These are phyloP conservation scores for Phytophthora syringae DNA, from an alignment of 352 stramenopile genomes.

Conservation along the genomic window DNA sequence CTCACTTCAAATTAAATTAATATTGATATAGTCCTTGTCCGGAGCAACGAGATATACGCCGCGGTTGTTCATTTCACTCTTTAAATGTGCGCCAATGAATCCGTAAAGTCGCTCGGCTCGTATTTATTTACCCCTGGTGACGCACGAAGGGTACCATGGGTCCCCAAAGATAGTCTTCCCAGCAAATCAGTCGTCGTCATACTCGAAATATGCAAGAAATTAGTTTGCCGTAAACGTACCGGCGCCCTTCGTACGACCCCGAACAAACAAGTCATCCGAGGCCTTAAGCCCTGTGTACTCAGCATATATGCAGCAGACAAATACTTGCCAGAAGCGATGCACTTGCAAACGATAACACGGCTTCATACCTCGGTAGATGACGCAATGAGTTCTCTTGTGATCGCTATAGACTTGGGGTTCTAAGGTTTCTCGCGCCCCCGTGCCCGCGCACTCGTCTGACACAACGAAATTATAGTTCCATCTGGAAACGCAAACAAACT, in stretches of 20 bases:
- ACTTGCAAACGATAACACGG: too few species aligned
- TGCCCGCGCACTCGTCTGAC: neutral
- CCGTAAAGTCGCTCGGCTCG: neutral
- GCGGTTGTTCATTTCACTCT: too few species aligned
- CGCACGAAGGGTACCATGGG: neutral
- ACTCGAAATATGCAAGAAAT: neutral
- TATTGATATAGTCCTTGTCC: too few species aligned
- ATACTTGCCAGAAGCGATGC: too few species aligned
- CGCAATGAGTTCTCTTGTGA: neutral
- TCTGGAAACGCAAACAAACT: neutral
- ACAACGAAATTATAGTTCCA: neutral
- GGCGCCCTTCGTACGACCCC: neutral
- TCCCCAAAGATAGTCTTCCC: neutral
- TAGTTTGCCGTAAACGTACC: neutral
- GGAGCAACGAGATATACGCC: too few species aligned
- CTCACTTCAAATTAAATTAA: too few species aligned
- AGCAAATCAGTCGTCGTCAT: neutral
- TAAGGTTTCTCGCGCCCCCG: neutral
- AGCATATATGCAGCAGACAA: too few species aligned
- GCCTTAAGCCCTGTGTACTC: too few species aligned
- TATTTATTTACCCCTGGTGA: neutral
- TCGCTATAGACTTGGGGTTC: neutral
- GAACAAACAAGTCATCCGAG: constrained; percentile 1
- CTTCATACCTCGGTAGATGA: neutral
- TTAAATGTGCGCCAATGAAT: neutral